Percentiles rank a stretch among this genome's conserved stretches.
Evolutionary conservation across 345 rosid genomes (phyloP).

Genomic region (Populus nigra): DNA sequence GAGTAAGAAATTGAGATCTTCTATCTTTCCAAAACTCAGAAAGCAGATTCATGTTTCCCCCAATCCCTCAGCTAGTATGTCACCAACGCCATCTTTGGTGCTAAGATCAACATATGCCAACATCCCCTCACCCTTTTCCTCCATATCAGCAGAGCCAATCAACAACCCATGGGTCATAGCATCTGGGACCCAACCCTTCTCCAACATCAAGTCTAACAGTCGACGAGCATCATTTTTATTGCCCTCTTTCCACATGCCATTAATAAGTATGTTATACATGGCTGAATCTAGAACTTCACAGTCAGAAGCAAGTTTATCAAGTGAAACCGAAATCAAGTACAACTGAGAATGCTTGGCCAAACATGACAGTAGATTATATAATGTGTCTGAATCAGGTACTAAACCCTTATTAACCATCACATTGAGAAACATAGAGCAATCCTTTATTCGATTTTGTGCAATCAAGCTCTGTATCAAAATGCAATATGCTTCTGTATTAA

Average conservation of each 20-base stretch:
- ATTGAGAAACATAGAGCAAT: constrained; percentile 37
- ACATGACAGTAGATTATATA: constrained; percentile 23
- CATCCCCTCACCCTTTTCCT: constrained; percentile 19
- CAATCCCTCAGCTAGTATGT: constrained; percentile 44
- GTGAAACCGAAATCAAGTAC: constrained; percentile 21
- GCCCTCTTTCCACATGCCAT: constrained; percentile 50
- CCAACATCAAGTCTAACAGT: constrained; percentile 50
- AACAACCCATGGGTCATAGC: constrained; percentile 42
- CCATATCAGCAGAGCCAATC: constrained; percentile 30
- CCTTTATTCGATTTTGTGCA: constrained; percentile 20
- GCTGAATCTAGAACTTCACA: constrained; percentile 29
- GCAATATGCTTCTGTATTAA: constrained; percentile 41
- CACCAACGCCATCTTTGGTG: constrained; percentile 35
- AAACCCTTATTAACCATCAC: constrained; percentile 39
- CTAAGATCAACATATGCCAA: constrained; percentile 5
- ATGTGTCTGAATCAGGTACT: constrained; percentile 35
- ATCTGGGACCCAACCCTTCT: constrained; percentile 55
- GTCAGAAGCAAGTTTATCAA: constrained; percentile 25
- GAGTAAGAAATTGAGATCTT: no score
- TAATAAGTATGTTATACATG: constrained; percentile 34
- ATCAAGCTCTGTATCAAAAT: constrained; percentile 37
- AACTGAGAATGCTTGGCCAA: constrained; percentile 30
- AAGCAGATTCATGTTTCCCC: constrained; percentile 7
- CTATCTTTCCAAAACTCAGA: not conserved
- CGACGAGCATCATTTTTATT: constrained; percentile 27